Conservation (phyloP, 768 basidiomycete species). For the Suillus tomentosus region DNA sequence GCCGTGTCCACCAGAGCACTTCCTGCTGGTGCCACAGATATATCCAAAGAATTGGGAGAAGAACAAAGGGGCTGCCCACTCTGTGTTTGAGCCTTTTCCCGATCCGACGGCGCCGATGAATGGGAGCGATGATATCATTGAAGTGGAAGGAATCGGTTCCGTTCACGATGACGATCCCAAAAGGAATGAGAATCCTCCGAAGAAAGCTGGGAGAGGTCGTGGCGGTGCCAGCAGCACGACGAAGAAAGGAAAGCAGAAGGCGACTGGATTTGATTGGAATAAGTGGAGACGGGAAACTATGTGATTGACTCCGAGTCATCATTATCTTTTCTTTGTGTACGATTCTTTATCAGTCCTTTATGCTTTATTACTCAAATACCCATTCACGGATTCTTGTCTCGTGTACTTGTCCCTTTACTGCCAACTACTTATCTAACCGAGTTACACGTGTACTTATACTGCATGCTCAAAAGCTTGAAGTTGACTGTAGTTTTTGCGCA, state of each 20-base stretch:
- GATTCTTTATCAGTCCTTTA: not conserved
- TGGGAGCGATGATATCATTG: conserved; percentile 1
- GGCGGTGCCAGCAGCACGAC: not conserved
- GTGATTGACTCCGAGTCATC: not conserved
- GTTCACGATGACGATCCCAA: not conserved
- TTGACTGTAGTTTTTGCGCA: too few species aligned
- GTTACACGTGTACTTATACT: not conserved
- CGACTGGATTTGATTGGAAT: conserved; percentile 9
- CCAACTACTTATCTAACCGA: not conserved
- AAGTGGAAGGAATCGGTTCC: not conserved
- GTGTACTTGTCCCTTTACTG: not conserved
- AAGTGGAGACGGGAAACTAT: conserved; percentile 3
- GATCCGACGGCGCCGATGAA: not conserved
- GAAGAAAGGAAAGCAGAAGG: not conserved
- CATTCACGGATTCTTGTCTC: not conserved
- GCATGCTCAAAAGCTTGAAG: not conserved
- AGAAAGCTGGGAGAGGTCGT: not conserved
- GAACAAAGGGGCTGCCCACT: conserved; percentile 16
- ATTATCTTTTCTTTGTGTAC: not conserved
- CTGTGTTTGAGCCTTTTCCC: conserved; percentile 18
- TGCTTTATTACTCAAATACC: not conserved
- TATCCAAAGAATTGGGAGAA: conserved; percentile 10
- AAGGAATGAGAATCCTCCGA: not conserved
- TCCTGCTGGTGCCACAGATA: conserved; percentile 15
- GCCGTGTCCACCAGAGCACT: conserved; percentile 28